Evolutionary conservation across 306 rosid species (phyloP), one percentile per base, ranked within the genome.

Genomic region (Quercus aquifolioides): DNA sequence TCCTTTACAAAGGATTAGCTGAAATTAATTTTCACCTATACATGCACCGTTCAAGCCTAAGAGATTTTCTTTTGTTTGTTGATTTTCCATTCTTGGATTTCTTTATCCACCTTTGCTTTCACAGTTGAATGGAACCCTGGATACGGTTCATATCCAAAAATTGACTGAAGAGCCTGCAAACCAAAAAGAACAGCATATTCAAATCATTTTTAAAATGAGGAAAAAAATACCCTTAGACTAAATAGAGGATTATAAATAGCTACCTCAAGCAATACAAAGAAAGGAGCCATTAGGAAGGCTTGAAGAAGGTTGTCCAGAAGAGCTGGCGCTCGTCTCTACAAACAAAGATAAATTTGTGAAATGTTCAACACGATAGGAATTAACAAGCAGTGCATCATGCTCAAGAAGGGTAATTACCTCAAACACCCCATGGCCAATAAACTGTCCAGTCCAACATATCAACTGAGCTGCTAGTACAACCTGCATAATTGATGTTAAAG

Each of bases 301-400:
- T 95, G 97, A 15, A 74, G 85, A 69, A 92, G 96, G 83, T 95
- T 95, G 86, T 95, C 97, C 71, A 91, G 79, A 49, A 91, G 89
- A 81, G 97, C 97, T 5, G 99, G 99, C 51, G 97, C 97, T 60
- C 94, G 94, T 92, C 90, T 91, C 99, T 95, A 55, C 71, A n/a
- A 78, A 19, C 51, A 46, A 28, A 80, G 17, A 55, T 13, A 54
- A 10, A 5, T 18, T 18, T 10, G 23, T 46, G 57, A 19, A 41
- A 33, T n/a, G 33, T 25, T 55, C 2, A 71, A 71, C 73, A 82
- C 20, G 65, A 69, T 62, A n/a, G 60, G 58, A 76, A 60, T 57
- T 63, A 7, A 1, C 19, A 49, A 69, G 19, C 52, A 76, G 41
- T 31, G 74, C 26, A 67, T n/a, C 33, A 69, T 71, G 80, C n/a